These are phyloP conservation scores for Thecaphora thlaspeos DNA, from an alignment of 1,284 basidiomycete species.

Conservation along the genomic window DNA sequence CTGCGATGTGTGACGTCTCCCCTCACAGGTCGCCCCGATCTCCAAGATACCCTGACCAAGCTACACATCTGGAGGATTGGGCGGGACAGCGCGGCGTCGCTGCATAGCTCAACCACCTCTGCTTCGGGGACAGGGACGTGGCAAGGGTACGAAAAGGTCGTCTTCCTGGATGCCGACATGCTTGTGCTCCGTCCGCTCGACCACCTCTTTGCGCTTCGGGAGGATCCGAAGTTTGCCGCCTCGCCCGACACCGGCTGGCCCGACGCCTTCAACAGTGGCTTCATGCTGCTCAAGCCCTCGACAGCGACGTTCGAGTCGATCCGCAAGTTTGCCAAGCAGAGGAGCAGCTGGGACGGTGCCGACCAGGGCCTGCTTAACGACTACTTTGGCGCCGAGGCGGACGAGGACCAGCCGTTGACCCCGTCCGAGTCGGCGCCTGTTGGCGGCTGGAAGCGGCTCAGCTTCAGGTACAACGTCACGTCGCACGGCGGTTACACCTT, in stretches of 20 bases:
- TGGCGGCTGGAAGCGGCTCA: conserved; percentile 81
- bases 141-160: conserved; percentile 77
- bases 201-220: conserved; percentile 36
- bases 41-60: conserved; percentile 82
- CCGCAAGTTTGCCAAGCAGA: conserved; percentile 68
- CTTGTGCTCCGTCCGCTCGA: conserved; percentile 67
- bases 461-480: conserved; percentile 83
- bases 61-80: conserved; percentile 84
- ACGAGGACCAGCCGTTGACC: conserved; percentile 40
- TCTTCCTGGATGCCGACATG: conserved; percentile 95
- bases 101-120: conserved; percentile 1
- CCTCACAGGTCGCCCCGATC: conserved; percentile 69
- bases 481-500: conserved; percentile 97
- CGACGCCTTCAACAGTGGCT: conserved; percentile 96
- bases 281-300: conserved; percentile 81
- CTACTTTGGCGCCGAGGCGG: conserved; percentile 66
- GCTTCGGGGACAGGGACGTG: neutral
- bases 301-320: conserved; percentile 78
- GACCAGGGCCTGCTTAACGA: conserved; percentile 96
- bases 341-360: conserved; percentile 92
- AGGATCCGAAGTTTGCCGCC: conserved; percentile 66
- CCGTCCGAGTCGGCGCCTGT: conserved; percentile 59
- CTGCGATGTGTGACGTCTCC: no score
- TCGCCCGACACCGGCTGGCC: conserved; percentile 97
- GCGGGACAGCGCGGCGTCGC: conserved; percentile 17